phyloP scores from a whole-genome alignment of 129 eudicot species.

The Lonicera japonica region DNA sequence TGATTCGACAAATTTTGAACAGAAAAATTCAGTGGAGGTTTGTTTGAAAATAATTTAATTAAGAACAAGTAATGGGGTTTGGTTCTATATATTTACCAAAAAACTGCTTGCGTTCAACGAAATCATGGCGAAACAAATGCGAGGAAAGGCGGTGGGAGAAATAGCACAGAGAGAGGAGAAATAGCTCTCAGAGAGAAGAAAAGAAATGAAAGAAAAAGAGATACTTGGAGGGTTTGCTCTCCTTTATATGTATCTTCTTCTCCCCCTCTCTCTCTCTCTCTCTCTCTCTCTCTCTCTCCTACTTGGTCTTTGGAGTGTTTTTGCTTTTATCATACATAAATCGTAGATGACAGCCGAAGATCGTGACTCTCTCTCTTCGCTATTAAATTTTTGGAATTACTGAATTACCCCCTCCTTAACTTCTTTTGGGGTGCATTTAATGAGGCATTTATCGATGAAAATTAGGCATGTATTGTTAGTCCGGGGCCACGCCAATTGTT shows the following conservation, averaged over 20 bases:
- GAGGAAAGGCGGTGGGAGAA: not conserved
- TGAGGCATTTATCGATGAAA: too few species aligned
- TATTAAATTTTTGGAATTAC: not conserved
- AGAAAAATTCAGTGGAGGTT: not conserved
- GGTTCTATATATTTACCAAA: slow-evolving; percentile 27
- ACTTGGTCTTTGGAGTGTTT: too few species aligned
- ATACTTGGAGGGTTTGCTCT: not conserved
- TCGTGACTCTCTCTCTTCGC: too few species aligned
- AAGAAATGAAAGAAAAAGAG: not conserved
- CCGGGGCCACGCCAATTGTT: too few species aligned
- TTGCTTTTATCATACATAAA: too few species aligned
- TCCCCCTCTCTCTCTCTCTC: not conserved
- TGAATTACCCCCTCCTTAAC: not conserved
- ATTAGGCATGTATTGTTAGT: too few species aligned
- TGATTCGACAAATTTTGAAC: not conserved
- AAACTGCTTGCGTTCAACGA: slow-evolving; percentile 34
- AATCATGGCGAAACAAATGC: slow-evolving; percentile 36
- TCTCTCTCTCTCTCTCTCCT: not conserved
- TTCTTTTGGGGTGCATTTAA: not conserved
- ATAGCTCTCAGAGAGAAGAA: not conserved
- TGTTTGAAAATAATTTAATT: not conserved
- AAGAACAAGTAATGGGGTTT: not conserved
- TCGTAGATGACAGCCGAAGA: too few species aligned
- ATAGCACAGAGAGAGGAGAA: too few species aligned
- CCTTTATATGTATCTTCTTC: not conserved